Base-by-base conservation (phyloP, 495 filamentous ascomycete species). In the Talaromyces liani region DNA sequence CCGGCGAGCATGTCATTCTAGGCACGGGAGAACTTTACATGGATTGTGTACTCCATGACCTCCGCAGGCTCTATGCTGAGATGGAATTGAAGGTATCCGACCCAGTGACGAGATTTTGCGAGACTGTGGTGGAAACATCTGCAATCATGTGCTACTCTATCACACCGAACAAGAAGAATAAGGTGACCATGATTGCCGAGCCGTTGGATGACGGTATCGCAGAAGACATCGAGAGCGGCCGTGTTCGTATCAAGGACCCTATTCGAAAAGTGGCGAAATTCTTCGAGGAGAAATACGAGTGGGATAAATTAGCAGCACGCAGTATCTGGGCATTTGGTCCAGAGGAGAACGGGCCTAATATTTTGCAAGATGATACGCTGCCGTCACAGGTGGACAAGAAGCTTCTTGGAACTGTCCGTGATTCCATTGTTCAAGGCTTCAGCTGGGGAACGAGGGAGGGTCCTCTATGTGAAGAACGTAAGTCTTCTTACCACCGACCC, bases 51-150 rank as follows among this genome's bases (percentile, higher is more conserved):
- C 85, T 98, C 36, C 92, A 98, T 74, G 94, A 98, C 71, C 83
- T 98, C 14, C 91, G 94, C 57, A 84, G 87, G 27, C 79, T 97
- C 22, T 98, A 97, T 73, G 92, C 93, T n/a, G 92, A 98, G 70
- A 98, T 98, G 94, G 95, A 98, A 70, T 85, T 98, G 75, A 96
- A 97, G 76, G 91, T 98, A 55, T 98, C 94, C 9, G 94, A 98
- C 70, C 94, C 94, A 5, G 95, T 98, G 20, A 97, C 95, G 25
- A 85, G 94, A 31, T 98, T 98, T 80, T 95, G 91, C 75, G 94
- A 98, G 77, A 98, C 94, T 3, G 92, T 96, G n/a, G 92, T 95
- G 58, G 95, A 98, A 71, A 95, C 92, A 58, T 96, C 91, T 20
- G 92, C 93, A 29, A 97, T 96, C 63, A 97, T 97, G 80, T 98